Base-by-base conservation (phyloP, 176 grass and related monocot species). In the Triticum timopheevii region DNA sequence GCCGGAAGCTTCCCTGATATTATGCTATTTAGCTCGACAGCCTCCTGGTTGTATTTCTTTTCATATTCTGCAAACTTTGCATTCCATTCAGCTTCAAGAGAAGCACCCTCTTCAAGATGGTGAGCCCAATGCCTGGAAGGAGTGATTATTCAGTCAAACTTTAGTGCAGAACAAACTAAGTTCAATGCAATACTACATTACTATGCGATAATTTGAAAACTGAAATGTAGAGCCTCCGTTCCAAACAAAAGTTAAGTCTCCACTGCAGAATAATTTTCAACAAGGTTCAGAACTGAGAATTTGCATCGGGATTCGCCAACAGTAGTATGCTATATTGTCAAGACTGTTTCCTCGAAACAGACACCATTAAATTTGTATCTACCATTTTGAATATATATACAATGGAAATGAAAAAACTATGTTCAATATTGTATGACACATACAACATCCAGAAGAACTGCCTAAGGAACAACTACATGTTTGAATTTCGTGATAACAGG, bases 51-150 rank as follows among this genome's bases (percentile, higher is more conserved):
- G 74, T 92, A 92, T 84, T 92, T 92, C 75, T 89, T 92, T 76
- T 89, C 84, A 87, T 89, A 92, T 31, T 89, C 83, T 39, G 28
- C 80, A 83, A 89, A 87, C 68, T 80, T 89, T 16, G 39, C 74
- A 89, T 84, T 87, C 90, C 90, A 92, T 76, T 92, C 90, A 49
- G 87, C 84, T 81, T 92, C 90, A 75, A 92, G 80, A 76, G 80
- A 65, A 87, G 84, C 80, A 56, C 90, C 90, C 34, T 89, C 80
- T 13, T 47, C 75, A 47, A 87, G 34, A 89, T 92, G 90, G 23
- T 33, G 80, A 74, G 75, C 79, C 90, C 90, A 89, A 67, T 89
- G 83, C 45, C 90, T 92, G 87, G 2, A 6, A 81, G 47, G 19
- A 10, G 64, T 82, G 4, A 81, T 76, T 61, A 25, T 62, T 35